Evolutionary conservation across 331 rosid species (phyloP), one percentile per base, ranked within the genome.

Genomic region (Arachis monticola): DNA sequence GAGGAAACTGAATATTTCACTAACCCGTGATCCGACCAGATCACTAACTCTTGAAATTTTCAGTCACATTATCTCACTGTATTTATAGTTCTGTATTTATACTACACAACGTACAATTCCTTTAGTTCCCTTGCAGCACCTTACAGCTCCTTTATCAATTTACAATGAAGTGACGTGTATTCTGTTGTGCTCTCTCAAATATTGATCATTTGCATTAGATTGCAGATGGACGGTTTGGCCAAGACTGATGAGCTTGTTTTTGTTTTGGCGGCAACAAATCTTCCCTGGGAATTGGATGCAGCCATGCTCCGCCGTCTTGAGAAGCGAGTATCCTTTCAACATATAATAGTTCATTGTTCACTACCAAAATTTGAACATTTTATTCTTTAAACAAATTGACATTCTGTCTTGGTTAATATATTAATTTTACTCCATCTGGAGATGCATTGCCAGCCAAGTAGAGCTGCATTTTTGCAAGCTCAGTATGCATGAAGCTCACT

Each of bases 301-400:
- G 99, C 99, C 80, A 95, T 95, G 99, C 99, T 95, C 45, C 93
- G 97, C 62, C 97, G 99, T 76, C 91, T 95, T 73, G 99, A 95
- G 86, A 95, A 95, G 83, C 91, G 97, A 73, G 99, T 92, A 95
- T 92, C 97, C 99, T 87, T 89, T 70, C 70, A 68, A 77, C 66
- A 48, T 40, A 50, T 46, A 27, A 42, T 40, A 41, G 40, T 31
- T 60, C 45, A 8, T 75, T 63, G 55, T 79, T 75, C 73, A 77
- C 51, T 71, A 58, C 68, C 51, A 42, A 41, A 65, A 48, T 65
- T 76, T 70, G 64, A 65, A 51, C 3, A 6, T 70, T 65, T 41
- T 41, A 45, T 65, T 47, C 60, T 50, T 51, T 22, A 66, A 65
- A 30, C 41, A 48, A 65, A 35, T n/a, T 65, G 65, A 51, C 70